phyloP scores from a whole-genome alignment of 2,329 filamentous ascomycete species.

The Botrytis aclada region DNA sequence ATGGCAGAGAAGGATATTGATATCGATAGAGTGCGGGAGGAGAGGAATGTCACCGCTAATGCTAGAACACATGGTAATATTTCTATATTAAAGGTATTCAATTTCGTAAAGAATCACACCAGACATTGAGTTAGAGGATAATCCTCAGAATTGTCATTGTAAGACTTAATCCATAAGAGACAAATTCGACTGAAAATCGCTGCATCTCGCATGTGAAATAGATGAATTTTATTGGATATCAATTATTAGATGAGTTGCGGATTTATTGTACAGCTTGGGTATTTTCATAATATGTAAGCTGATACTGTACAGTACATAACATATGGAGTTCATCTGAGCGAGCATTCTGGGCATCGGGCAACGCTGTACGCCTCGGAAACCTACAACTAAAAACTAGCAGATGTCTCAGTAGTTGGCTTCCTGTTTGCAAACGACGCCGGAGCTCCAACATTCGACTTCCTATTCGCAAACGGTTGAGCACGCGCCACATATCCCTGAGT shows the following conservation, averaged over 20 bases:
- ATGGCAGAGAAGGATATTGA: not conserved
- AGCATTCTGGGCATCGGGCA: not conserved
- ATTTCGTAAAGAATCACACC: not conserved
- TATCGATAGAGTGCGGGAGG: not conserved
- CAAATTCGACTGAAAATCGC: not conserved
- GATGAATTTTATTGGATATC: not conserved
- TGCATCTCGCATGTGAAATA: not conserved
- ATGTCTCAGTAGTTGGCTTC: not conserved
- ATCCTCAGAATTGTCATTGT: not conserved
- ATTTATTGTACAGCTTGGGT: not conserved
- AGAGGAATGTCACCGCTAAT: not conserved
- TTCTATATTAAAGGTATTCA: not conserved
- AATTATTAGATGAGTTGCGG: not conserved
- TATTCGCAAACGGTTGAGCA: constrained; percentile 2
- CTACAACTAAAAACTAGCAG: not conserved
- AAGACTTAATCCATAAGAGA: constrained; percentile 4
- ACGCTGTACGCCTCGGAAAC: not conserved
- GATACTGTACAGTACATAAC: not conserved
- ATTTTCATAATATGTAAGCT: not conserved
- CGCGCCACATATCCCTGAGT: constrained; percentile 4
- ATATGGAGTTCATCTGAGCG: not conserved
- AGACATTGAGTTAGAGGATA: not conserved
- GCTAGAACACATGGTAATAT: not conserved
- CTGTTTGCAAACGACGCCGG: constrained; percentile 10
- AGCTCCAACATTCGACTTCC: not conserved